Evolutionary conservation across 305 asterid genomes (phyloP).

Genomic region (Fraxinus angustifolia): DNA sequence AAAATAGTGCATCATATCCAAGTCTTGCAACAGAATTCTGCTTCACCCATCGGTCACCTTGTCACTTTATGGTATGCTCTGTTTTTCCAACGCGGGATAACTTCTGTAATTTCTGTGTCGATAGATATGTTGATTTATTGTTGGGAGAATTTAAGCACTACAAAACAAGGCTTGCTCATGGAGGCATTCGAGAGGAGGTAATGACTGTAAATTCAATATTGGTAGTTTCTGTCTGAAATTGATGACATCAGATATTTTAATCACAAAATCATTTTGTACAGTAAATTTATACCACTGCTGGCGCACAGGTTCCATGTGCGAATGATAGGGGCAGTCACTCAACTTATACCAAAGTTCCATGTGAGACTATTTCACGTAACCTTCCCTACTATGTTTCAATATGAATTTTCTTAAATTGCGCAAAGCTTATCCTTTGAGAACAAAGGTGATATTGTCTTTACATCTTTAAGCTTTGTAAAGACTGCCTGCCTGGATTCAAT

Average conservation of each 20-base stretch:
- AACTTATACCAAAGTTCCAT: background rate
- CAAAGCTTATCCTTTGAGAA: background rate
- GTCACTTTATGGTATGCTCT: background rate
- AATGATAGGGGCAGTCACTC: background rate
- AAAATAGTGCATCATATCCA: background rate
- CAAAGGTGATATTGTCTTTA: background rate
- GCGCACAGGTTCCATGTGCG: background rate
- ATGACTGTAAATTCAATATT: constrained; percentile 7
- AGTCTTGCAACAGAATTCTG: background rate
- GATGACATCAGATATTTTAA: constrained; percentile 9
- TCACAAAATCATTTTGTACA: background rate
- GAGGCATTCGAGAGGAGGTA: constrained; percentile 87
- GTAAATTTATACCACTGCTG: background rate
- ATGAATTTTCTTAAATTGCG: background rate
- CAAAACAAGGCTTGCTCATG: constrained; percentile 90
- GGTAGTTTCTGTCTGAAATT: background rate
- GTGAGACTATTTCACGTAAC: background rate
- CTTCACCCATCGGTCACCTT: background rate
- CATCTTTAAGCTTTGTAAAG: background rate
- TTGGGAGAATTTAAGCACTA: constrained; percentile 97
- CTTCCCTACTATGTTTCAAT: background rate
- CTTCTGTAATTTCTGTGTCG: constrained; percentile 7
- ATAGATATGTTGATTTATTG: constrained; percentile 81
- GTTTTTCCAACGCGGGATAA: constrained; percentile 4
- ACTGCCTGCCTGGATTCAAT: background rate